phyloP scores from a whole-genome alignment of 768 basidiomycete genomes.

The Hypholoma fasciculare region DNA sequence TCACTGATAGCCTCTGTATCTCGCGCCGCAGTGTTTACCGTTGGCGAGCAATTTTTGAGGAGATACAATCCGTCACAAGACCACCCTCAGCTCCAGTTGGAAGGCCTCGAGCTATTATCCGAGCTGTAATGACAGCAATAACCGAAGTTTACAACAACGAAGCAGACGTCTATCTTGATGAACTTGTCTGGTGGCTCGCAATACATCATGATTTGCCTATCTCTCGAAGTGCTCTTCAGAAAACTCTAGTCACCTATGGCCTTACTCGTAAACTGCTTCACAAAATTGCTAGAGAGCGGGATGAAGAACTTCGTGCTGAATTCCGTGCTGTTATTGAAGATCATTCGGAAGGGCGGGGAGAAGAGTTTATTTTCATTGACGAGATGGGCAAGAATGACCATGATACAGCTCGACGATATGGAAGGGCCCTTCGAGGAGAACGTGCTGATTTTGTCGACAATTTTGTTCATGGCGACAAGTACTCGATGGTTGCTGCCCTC shows the following conservation, averaged over 20 bases:
- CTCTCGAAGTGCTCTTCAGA: constrained; percentile 30
- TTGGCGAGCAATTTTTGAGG: background rate
- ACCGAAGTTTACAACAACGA: background rate
- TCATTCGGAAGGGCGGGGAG: constrained; percentile 10
- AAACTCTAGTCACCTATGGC: constrained; percentile 71
- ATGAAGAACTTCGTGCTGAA: constrained; percentile 15
- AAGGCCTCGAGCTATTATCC: background rate
- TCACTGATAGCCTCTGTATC: background rate
- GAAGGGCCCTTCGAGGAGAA: constrained; percentile 20
- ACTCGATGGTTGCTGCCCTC: constrained; percentile 29
- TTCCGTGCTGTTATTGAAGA: constrained; percentile 8
- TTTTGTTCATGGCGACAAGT: constrained; percentile 25
- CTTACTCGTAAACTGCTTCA: constrained; percentile 69
- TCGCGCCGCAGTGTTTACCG: background rate
- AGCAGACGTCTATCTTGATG: constrained; percentile 19
- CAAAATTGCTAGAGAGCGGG: constrained; percentile 22
- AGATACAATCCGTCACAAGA: background rate
- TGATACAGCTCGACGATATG: constrained; percentile 20
- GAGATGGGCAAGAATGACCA: constrained; percentile 31
- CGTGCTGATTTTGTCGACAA: constrained; percentile 16
- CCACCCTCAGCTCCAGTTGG: background rate
- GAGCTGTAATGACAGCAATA: background rate
- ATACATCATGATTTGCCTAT: constrained; percentile 23
- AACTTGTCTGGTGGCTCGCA: constrained; percentile 21
- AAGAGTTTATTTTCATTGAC: constrained; percentile 24